Base-by-base conservation (phyloP, 257 asterid species). In the Solanum sejunctum region DNA sequence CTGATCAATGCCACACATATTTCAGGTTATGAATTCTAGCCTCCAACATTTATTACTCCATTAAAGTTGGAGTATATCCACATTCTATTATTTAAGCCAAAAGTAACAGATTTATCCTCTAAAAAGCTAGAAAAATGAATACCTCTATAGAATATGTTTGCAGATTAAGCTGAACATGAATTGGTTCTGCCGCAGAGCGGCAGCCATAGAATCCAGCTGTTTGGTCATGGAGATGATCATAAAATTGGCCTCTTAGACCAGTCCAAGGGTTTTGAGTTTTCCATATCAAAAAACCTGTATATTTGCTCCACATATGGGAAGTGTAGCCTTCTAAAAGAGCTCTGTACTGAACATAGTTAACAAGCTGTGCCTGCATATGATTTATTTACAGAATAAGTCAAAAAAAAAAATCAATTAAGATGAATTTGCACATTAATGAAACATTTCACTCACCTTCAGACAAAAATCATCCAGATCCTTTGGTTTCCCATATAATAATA, bases 251-350 rank as follows among this genome's bases (percentile, higher is more conserved):
- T 82, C 98, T 93, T 56, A 96, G 90, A 85, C 99, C 99, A 49
- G 98, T 93, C 99, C 99, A 96, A 1, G 99, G 99, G 88, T 96
- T 96, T 90, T 95, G 98, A n/a, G 94, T 96, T 90, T 96, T 96
- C 99, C 99, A 96, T 66, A 96, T 96, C 88, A 96, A 84, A 82
- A 96, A 97, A 41, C 98, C 99, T 8, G 99, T 96, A 90, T 93
- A 95, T 89, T 93, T 96, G 90, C 84, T 94, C 99, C 99, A 96
- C 99, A 96, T 96, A 4, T 91, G 97, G 11, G 99, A 95, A 52
- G 97, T 93, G 97, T 98, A 96, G 60, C 99, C 99, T 89, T 96
- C 99, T 78, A 96, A 90, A 55, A 96, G 97, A 91, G 98, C 98
- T 93, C 98, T 93, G 83, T 95, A 96, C 77, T 96, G 99, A 89